These are phyloP conservation scores for Lentinula raphanica DNA, from an alignment of 768 basidiomycete species.

Conservation along the genomic window DNA sequence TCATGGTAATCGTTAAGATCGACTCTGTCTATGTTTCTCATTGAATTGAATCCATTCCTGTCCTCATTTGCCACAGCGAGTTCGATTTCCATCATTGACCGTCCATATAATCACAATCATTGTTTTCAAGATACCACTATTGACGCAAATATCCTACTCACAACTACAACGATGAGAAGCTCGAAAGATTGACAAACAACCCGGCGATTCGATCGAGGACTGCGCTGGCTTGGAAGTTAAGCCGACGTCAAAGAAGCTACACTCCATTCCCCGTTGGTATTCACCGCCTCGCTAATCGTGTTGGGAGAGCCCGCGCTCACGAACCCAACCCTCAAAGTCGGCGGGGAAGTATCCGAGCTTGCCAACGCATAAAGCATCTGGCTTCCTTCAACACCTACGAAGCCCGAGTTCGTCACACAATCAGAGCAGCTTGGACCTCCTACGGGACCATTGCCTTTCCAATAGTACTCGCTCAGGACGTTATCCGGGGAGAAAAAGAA, in stretches of 20 bases:
- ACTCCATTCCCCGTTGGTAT: neutral
- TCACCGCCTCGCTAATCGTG: neutral
- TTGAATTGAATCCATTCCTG: no score
- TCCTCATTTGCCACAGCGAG: no score
- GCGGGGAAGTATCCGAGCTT: neutral
- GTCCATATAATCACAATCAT: no score
- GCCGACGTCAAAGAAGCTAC: neutral
- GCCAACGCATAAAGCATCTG: conserved; percentile 8
- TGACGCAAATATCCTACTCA: no score
- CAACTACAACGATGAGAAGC: no score
- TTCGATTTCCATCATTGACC: no score
- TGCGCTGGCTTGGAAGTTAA: no score
- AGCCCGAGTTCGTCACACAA: conserved; percentile 1
- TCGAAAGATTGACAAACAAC: no score
- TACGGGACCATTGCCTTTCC: neutral
- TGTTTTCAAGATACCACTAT: no score
- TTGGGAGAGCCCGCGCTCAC: neutral
- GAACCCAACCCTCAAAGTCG: neutral
- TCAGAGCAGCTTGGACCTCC: conserved; percentile 9
- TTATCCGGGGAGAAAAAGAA: conserved; percentile 9
- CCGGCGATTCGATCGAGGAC: no score
- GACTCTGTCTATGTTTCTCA: no score
- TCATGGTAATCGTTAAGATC: no score
- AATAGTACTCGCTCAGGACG: conserved; percentile 9
- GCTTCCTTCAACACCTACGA: conserved; percentile 1